These are phyloP conservation scores for Coelastrella sp. DNA, from an alignment of 139 green algal species.

Conservation along the genomic window DNA sequence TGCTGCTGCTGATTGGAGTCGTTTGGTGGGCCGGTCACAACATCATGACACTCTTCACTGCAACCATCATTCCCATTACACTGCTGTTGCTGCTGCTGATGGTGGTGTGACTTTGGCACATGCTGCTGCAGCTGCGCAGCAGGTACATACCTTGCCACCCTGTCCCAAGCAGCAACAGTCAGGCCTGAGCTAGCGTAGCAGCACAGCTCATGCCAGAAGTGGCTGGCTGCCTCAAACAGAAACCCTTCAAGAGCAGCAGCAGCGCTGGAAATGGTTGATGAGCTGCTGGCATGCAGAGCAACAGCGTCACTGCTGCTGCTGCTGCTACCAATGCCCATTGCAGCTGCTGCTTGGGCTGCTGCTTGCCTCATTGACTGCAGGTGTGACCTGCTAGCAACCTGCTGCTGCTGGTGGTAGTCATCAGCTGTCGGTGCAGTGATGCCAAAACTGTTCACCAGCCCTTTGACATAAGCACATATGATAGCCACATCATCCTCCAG, in stretches of 20 bases:
- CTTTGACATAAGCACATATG: constrained; percentile 27
- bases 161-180: constrained; percentile 33
- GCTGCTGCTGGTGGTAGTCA: neutral
- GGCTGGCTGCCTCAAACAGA: neutral
- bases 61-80: neutral
- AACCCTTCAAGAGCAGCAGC: constrained; percentile 27
- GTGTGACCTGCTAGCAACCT: neutral
- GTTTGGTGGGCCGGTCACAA: too few species aligned
- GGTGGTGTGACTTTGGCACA: neutral
- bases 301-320: neutral
- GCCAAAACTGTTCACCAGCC: constrained; percentile 39
- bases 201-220: constrained; percentile 49
- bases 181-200: constrained; percentile 33
- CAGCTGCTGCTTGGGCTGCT: neutral
- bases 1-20: constrained; percentile 8
- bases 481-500: constrained; percentile 18
- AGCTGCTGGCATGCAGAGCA: neutral
- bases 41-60: neutral
- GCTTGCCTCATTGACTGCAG: constrained; percentile 3
- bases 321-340: neutral
- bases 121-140: constrained; percentile 38
- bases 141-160: constrained; percentile 20
- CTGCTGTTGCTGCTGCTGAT: constrained; percentile 25
- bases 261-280: constrained; percentile 1
- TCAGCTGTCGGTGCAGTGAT: neutral